phyloP scores from a whole-genome alignment of 208 protist species.

The Entamoeba dispar region DNA sequence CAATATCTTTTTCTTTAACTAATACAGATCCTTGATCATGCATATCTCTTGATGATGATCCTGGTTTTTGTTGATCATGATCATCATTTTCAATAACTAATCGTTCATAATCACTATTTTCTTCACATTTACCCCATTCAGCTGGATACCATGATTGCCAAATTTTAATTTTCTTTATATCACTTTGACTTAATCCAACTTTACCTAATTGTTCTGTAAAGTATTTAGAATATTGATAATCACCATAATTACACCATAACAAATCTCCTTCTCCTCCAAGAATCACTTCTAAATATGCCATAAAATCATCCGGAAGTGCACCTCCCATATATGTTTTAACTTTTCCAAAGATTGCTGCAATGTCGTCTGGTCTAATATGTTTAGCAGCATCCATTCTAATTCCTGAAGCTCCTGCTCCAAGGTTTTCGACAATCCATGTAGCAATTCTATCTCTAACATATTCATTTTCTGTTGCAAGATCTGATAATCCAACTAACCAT shows the following conservation, averaged over 20 bases:
- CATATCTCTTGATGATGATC: slow-evolving; percentile 43
- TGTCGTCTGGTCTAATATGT: slow-evolving; percentile 38
- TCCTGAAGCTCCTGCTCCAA: slow-evolving; percentile 28
- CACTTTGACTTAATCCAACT: slow-evolving; percentile 25
- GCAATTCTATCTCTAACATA: slow-evolving; percentile 44
- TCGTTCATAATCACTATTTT: neutral
- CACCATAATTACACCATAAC: slow-evolving; percentile 29
- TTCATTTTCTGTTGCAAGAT: slow-evolving; percentile 41
- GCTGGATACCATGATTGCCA: slow-evolving; percentile 41
- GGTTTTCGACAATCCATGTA: slow-evolving; percentile 35
- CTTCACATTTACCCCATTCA: slow-evolving; percentile 10
- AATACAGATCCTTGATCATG: slow-evolving; percentile 34
- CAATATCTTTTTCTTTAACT: slow-evolving; percentile 24
- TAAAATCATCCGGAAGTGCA: slow-evolving; percentile 34
- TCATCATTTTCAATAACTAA: slow-evolving; percentile 47
- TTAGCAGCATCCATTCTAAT: slow-evolving; percentile 35
- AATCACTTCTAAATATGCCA: slow-evolving; percentile 41
- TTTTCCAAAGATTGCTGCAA: slow-evolving; percentile 38
- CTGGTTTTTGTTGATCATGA: slow-evolving; percentile 34
- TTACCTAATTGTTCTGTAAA: slow-evolving; percentile 17
- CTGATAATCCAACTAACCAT: slow-evolving; percentile 37
- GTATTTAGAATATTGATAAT: slow-evolving; percentile 35
- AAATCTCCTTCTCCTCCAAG: slow-evolving; percentile 35
- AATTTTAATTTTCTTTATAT: slow-evolving; percentile 48
- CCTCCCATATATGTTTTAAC: slow-evolving; percentile 35